Evolutionary conservation across 495 filamentous ascomycete species (phyloP), one percentile per base, ranked within the genome.

Genomic region (Lepraria neglecta): DNA sequence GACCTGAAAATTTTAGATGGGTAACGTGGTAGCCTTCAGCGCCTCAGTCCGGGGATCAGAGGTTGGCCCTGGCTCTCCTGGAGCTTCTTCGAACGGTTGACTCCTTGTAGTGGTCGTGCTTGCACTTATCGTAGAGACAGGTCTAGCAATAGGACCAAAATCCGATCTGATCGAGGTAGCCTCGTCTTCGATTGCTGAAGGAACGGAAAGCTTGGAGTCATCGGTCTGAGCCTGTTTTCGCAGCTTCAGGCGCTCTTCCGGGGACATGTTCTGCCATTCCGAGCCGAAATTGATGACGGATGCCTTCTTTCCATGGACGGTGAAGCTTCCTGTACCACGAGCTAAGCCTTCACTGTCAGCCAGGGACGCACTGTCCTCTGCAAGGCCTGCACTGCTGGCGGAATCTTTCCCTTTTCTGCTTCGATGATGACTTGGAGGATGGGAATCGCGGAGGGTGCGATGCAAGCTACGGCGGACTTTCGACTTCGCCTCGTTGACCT

Each of bases 221-320:
- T 81, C 78, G 15, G 72, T 71, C 35, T 74, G 75, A 30, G 77
- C 76, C 30, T 78, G 77, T 59, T 82, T 84, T 14, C 79, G 77
- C 9, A 79, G 70, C 48, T 80, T 78, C 56, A 91, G 74, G 19
- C 86, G 84, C 65, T 95, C 90, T 63, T 95, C 91, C 1, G 85
- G 78, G 3, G 87, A 82, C 74, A 94, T 86, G 66, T 80, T 86
- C 67, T 94, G 86, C 79, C 95, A 88, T 65, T 97, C 95, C 43
- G 84, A 86, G 9, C 92, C 92, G 72, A 98, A 96, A 31, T 89
- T 95, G 62, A 98, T 86, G 54, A 98, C 87, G 0, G 90, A 96
- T 3, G 94, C 94, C 72, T 98, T 97, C 77, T 98, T 98, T 58
- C 94, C 94, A 69, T 98, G 94, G 5, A 98, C 86, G 6, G 90